Evolutionary conservation across 2,329 filamentous ascomycete genomes (phyloP).

Genomic region (Torrubiella hemipterigena): DNA sequence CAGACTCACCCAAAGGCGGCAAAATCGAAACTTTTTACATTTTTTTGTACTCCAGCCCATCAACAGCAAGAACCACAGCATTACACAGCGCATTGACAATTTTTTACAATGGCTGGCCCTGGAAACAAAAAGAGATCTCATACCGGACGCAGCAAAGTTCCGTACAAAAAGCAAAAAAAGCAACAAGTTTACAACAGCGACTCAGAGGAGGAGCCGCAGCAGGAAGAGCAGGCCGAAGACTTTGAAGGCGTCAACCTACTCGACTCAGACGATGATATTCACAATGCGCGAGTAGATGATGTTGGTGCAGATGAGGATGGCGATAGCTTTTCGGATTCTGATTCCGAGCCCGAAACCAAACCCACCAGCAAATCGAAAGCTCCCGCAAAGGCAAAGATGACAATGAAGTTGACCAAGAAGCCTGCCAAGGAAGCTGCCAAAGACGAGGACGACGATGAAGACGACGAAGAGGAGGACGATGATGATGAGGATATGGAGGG

Average conservation of each 20-base stretch:
- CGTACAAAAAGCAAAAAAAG: constrained; percentile 40
- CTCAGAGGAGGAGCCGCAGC: constrained; percentile 32
- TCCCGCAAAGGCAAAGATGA: constrained; percentile 13
- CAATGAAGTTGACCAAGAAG: constrained; percentile 15
- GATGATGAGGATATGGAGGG: constrained; percentile 26
- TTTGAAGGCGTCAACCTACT: constrained; percentile 41
- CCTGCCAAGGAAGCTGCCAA: constrained; percentile 15
- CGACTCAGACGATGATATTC: constrained; percentile 45
- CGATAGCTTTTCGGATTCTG: constrained; percentile 13
- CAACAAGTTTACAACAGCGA: constrained; percentile 40
- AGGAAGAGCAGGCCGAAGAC: constrained; percentile 22
- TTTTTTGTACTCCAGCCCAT: no score
- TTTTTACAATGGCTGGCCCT: constrained; percentile 21
- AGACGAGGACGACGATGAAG: constrained; percentile 14
- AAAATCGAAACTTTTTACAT: constrained; percentile 1
- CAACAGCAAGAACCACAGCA: not conserved
- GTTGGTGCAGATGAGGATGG: constrained; percentile 25
- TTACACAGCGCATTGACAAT: no score
- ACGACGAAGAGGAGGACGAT: constrained; percentile 16
- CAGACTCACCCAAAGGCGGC: not conserved
- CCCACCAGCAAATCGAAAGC: constrained; percentile 15
- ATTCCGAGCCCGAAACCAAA: constrained; percentile 22
- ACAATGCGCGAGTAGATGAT: constrained; percentile 40
- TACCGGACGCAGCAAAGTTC: constrained; percentile 21
- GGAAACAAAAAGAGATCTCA: constrained; percentile 20